Base-by-base conservation (phyloP, 768 basidiomycete genomes). In the Suillus brevipes region DNA sequence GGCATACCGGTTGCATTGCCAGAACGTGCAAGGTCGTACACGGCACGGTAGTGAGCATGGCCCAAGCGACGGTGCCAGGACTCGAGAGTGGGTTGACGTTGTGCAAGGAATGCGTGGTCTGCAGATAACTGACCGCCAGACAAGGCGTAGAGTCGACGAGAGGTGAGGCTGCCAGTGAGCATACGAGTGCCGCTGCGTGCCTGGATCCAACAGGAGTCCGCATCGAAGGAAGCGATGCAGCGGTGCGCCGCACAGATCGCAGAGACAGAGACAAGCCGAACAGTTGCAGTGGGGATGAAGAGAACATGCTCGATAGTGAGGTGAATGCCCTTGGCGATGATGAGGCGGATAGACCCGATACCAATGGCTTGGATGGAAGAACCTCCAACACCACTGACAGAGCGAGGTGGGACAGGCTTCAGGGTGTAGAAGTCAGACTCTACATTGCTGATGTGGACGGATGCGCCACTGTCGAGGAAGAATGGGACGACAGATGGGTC, bases 21-120 rank as follows among this genome's bases (percentile, higher is more conserved):
- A 0, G 45, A 47, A 9, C 3, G 20, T 0, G 25, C 73, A n/a
- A 69, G 66, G 59, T 75, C 72, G 49, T 78, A 71, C 2, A 62
- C 50, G 0, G 77, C 72, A 9, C 70, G 69, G 60, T 72, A 74
- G 58, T 72, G 75, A 36, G 73, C 49, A 53, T 77, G 73, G 1
- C 75, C 72, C 8, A 78, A 69, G 45, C 65, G 66, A 49, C 60
- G 60, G 62, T 77, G 75, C 77, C 74, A 77, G 7, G 72, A 73
- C n/a, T 72, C 66, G 6, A 77, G 58, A 25, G 65, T 62, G 7
- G 68, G 56, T 0, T 56, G 12, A n/a, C 55, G 56, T 3, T 61
- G 62, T 2, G 66, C 61, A 13, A 68, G 6, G 52, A 71, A 59
- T 1, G 72, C 67, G 13, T 70, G 71, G 1, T 74, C 69, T 2